Base-by-base conservation (phyloP, 805 yeast species). In the Saturnispora bothae region DNA sequence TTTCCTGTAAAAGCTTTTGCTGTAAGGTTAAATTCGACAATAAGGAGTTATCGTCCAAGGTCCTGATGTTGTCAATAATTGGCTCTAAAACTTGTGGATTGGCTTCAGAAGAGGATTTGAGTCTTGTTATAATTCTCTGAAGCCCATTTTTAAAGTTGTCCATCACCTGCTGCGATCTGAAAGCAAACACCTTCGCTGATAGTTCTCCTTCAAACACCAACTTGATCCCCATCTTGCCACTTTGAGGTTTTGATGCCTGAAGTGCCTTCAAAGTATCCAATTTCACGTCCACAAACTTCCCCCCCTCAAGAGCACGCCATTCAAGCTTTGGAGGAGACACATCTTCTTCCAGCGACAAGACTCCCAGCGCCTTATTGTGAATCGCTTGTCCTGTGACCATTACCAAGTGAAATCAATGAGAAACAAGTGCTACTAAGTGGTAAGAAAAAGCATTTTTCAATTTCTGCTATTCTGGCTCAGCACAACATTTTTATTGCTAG, bases 21-120 rank as follows among this genome's bases (percentile, higher is more conserved):
- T 92, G 98, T 14, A 92, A 63, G 36, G 74, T 78, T 31, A 76
- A 68, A 54, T 92, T 84, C 31, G 73, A 69, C 44, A 88, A 61
- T 37, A 89, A 63, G 42, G 68, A 74, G 36, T 66, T 64, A 5
- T 72, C 65, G 28, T 78, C 78, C 18, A 82, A 54, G 2, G 74
- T 64, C 16, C 54, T 48, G 33, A 53, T 54, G 26, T 56, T 60
- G 36, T 52, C 56, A 16, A 44, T 49, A 3, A 43, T 43, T 20
- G 44, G 42, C 9, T 42, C 45, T 27, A 36, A 33, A 3, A 15
- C 19, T 4, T 43, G 39, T 4, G 42, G 13, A 16, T 34, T 36
- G 14, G 48, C 49, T 9, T 36, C 18, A 9, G 28, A 5, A 10
- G 6, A 6, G 5, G 33, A 25, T 48, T 73, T 73, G 52, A 70